phyloP scores from a whole-genome alignment of 1,284 basidiomycete genomes.

The Irpex sp. region DNA sequence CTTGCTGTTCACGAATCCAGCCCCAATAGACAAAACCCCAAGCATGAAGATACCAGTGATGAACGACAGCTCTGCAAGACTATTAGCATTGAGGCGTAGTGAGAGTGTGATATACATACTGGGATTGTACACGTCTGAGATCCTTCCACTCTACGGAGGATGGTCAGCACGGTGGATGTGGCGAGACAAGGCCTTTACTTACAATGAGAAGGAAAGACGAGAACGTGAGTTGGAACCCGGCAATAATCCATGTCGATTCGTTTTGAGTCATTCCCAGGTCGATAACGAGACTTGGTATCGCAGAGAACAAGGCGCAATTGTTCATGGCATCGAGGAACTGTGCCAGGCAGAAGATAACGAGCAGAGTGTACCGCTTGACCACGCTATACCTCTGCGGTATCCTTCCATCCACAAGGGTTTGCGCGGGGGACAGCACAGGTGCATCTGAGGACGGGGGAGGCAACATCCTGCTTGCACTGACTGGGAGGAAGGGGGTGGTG shows the following conservation, averaged over 20 bases:
- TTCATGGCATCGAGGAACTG: constrained; percentile 47
- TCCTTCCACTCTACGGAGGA: constrained; percentile 24
- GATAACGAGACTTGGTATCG: constrained; percentile 33
- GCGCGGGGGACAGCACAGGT: constrained; percentile 19
- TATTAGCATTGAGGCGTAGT: constrained; percentile 1
- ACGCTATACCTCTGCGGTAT: constrained; percentile 24
- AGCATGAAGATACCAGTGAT: constrained; percentile 31
- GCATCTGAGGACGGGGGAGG: constrained; percentile 2
- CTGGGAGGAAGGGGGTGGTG: background rate
- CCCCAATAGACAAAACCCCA: constrained; percentile 34
- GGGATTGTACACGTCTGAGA: constrained; percentile 31
- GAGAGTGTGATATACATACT: constrained; percentile 17
- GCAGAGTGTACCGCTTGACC: constrained; percentile 28
- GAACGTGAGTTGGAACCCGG: constrained; percentile 31
- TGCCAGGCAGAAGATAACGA: constrained; percentile 42
- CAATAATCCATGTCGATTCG: constrained; percentile 31
- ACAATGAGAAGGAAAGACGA: constrained; percentile 31
- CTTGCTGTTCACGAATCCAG: constrained; percentile 39
- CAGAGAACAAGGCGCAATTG: constrained; percentile 44
- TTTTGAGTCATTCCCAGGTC: constrained; percentile 25
- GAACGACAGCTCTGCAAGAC: constrained; percentile 24
- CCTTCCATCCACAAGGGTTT: constrained; percentile 25
- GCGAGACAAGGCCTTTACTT: constrained; percentile 8
- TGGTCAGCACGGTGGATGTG: background rate
- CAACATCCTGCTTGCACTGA: constrained; percentile 1